Evolutionary conservation across 805 yeast species (phyloP).

Genomic region (Candida mattraensis): DNA sequence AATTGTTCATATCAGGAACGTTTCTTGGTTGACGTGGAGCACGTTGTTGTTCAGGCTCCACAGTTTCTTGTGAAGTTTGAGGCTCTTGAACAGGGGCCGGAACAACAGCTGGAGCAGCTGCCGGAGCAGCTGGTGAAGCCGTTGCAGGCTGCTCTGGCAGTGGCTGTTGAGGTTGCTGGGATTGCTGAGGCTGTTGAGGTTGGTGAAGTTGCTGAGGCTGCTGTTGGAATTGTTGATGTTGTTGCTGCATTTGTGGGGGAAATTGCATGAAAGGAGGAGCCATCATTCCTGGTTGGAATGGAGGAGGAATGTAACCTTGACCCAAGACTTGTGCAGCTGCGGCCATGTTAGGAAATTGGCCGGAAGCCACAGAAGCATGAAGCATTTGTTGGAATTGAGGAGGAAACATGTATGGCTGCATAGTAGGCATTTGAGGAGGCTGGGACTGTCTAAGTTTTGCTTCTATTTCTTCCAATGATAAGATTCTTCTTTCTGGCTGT

Average conservation of each 20-base stretch:
- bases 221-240: constrained; percentile 16
- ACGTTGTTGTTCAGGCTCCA: constrained; percentile 22
- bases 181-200: constrained; percentile 11
- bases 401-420: constrained; percentile 30
- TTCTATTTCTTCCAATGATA: constrained; percentile 83
- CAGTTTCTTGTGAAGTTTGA: constrained; percentile 15
- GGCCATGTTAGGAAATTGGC: constrained; percentile 33
- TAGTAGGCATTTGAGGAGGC: constrained; percentile 20
- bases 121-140: constrained; percentile 16
- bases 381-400: constrained; percentile 34
- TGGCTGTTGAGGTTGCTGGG: constrained; percentile 25
- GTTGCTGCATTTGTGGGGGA: constrained; percentile 19
- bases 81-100: constrained; percentile 22
- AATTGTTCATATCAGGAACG: constrained; percentile 26
- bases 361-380: constrained; percentile 33
- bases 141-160: constrained; percentile 15
- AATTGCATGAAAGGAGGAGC: constrained; percentile 24
- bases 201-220: constrained; percentile 17
- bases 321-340: constrained; percentile 35
- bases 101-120: constrained; percentile 18
- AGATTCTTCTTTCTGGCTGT: constrained; percentile 41
- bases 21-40: constrained; percentile 17
- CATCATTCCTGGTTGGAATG: constrained; percentile 26
- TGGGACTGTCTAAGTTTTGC: constrained; percentile 62
- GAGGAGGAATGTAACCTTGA: constrained; percentile 30